These are phyloP conservation scores for Xylaria scruposa DNA, from an alignment of 495 filamentous ascomycete species.

Conservation along the genomic window DNA sequence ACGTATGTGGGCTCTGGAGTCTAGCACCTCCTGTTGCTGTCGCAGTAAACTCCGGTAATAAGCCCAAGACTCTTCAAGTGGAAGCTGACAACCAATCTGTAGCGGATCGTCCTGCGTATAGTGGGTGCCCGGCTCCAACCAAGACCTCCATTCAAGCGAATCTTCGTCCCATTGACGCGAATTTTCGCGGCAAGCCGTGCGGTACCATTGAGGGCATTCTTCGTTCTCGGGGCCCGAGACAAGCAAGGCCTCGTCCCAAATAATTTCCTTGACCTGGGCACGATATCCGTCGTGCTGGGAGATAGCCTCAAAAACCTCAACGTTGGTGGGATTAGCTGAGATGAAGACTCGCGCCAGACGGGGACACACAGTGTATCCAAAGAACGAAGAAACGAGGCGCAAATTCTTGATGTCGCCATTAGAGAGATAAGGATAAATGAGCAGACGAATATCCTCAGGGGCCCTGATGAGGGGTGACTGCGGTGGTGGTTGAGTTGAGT, in stretches of 20 bases:
- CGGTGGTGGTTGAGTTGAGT: not conserved
- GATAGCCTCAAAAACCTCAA: not conserved
- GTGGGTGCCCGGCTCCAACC: too few species aligned
- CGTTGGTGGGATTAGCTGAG: not conserved
- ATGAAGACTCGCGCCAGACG: not conserved
- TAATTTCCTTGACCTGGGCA: not conserved
- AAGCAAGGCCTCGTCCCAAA: not conserved
- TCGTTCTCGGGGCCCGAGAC: not conserved
- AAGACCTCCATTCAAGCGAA: too few species aligned
- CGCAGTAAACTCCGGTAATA: not conserved
- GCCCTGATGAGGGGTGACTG: not conserved
- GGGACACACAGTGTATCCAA: not conserved
- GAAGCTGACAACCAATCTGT: not conserved
- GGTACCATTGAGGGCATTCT: not conserved
- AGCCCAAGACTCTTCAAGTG: not conserved
- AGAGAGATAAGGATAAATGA: not conserved
- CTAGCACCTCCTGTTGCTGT: not conserved
- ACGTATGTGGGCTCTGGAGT: not conserved
- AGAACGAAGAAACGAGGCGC: not conserved
- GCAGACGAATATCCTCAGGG: not conserved
- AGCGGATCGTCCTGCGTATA: too few species aligned
- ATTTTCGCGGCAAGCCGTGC: not conserved
- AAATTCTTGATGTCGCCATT: slow-evolving; percentile 1
- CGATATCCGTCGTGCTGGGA: not conserved
- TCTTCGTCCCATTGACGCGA: too few species aligned